Conservation (phyloP, 2,329 filamentous ascomycete genomes). For the Conoideocrella luteorostrata region DNA sequence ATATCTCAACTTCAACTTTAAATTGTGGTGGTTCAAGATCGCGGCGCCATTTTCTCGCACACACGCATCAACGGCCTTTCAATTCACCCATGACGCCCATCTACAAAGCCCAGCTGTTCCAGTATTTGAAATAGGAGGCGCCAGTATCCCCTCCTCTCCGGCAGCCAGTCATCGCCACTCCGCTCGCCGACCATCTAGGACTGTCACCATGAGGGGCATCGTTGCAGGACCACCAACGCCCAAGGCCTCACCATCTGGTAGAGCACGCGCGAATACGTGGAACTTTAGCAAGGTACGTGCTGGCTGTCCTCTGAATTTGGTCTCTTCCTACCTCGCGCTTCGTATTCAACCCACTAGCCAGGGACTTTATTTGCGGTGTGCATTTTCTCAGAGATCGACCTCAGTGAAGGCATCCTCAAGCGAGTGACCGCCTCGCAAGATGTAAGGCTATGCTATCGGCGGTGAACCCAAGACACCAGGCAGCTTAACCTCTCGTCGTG, state of each 20-base stretch:
- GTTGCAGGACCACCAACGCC: conserved; percentile 28
- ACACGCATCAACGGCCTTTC: too few relatives aligned
- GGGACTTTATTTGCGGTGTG: too few relatives aligned
- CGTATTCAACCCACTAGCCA: too few relatives aligned
- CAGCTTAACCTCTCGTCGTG: background rate
- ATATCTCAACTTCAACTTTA: too few relatives aligned
- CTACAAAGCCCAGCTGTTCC: too few relatives aligned
- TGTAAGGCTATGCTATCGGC: background rate
- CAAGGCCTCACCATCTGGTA: conserved; percentile 17
- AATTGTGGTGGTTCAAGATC: too few relatives aligned
- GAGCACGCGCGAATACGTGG: conserved; percentile 32
- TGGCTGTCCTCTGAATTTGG: background rate
- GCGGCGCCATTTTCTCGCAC: too few relatives aligned
- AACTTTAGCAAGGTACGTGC: conserved; percentile 33
- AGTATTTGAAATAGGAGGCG: too few relatives aligned
- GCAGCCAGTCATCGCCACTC: background rate
- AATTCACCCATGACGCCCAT: too few relatives aligned
- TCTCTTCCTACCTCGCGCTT: background rate
- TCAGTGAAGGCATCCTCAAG: conserved; percentile 2
- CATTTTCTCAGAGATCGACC: too few relatives aligned
- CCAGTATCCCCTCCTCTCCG: too few relatives aligned
- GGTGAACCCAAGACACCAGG: background rate
- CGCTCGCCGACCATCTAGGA: too few relatives aligned
- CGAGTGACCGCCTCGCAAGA: background rate
- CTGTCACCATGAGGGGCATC: conserved; percentile 20